Percentiles rank a stretch among this genome's conserved stretches.
Evolutionary conservation across 805 yeast species (phyloP).

Genomic region (Saturnispora serradocipensis): DNA sequence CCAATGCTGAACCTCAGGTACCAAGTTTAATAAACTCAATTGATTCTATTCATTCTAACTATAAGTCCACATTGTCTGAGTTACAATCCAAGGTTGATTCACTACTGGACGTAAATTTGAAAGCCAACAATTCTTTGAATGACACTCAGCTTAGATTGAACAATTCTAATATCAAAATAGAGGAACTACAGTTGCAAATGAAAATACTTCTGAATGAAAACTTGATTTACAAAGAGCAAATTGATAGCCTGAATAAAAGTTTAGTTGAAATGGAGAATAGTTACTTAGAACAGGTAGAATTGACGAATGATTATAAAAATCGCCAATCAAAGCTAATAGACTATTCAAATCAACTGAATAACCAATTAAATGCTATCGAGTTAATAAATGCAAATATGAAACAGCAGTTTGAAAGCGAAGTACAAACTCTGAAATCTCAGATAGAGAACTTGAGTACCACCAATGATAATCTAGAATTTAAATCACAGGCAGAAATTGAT

Average conservation of each 20-base stretch:
- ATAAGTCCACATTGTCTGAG: not conserved
- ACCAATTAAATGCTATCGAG: constrained; percentile 5
- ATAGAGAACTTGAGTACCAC: not conserved
- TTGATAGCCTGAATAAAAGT: not conserved
- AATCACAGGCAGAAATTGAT: constrained; percentile 8
- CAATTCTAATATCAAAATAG: not conserved
- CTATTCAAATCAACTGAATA: constrained; percentile 2
- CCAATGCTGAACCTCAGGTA: not conserved
- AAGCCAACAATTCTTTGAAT: not conserved
- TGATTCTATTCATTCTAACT: not conserved
- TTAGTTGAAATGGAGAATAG: not conserved
- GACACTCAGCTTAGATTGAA: not conserved
- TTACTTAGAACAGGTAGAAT: not conserved
- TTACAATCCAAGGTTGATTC: not conserved
- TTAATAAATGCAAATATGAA: not conserved
- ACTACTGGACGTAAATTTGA: not conserved
- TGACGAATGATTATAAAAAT: constrained; percentile 1
- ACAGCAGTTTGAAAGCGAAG: not conserved
- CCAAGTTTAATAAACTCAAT: not conserved
- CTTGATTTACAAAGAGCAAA: not conserved
- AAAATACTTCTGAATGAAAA: not conserved
- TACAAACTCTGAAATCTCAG: constrained; percentile 3
- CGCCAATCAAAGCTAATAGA: constrained; percentile 5
- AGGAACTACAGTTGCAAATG: not conserved
- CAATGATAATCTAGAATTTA: not conserved